These are phyloP conservation scores for Peronospora farinosa DNA, from an alignment of 352 stramenopile genomes.

Conservation along the genomic window DNA sequence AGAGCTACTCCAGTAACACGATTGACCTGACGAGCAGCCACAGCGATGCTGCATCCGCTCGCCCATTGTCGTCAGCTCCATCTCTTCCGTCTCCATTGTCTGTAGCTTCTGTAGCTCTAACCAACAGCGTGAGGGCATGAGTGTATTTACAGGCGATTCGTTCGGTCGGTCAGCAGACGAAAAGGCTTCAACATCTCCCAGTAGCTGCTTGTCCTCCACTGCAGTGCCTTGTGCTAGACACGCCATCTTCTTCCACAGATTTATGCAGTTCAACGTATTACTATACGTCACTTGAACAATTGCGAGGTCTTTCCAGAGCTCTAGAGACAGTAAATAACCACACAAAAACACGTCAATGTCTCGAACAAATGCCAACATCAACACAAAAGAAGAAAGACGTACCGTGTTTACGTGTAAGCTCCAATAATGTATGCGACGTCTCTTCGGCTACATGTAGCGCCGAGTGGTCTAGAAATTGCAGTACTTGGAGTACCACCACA, in stretches of 20 bases:
- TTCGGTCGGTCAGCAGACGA: conserved; percentile 52
- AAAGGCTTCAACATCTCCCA: conserved; percentile 35
- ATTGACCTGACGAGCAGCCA: conserved; percentile 62
- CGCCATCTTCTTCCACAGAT: conserved; percentile 44
- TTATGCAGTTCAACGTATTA: conserved; percentile 5
- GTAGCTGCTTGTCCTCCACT: conserved; percentile 33
- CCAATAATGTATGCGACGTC: conserved; percentile 29
- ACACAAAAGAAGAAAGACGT: conserved; percentile 1
- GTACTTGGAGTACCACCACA: conserved; percentile 44
- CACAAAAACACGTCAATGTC: conserved; percentile 5
- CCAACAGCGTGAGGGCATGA: conserved; percentile 66
- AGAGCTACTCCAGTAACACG: conserved; percentile 85
- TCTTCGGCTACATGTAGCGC: conserved; percentile 48
- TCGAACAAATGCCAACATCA: neutral
- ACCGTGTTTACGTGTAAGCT: conserved; percentile 39
- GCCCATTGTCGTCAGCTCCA: conserved; percentile 42
- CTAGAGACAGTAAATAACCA: conserved; percentile 23
- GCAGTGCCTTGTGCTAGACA: conserved; percentile 37
- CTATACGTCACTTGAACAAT: conserved; percentile 25
- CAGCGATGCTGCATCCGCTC: conserved; percentile 61
- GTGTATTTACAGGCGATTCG: conserved; percentile 54
- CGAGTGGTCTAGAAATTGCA: conserved; percentile 48
- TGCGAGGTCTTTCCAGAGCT: conserved; percentile 38
- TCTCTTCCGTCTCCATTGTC: conserved; percentile 26
- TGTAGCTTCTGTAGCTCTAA: conserved; percentile 43